phyloP scores from a whole-genome alignment of 2,329 filamentous ascomycete genomes.

The Penicillium nordicum region DNA sequence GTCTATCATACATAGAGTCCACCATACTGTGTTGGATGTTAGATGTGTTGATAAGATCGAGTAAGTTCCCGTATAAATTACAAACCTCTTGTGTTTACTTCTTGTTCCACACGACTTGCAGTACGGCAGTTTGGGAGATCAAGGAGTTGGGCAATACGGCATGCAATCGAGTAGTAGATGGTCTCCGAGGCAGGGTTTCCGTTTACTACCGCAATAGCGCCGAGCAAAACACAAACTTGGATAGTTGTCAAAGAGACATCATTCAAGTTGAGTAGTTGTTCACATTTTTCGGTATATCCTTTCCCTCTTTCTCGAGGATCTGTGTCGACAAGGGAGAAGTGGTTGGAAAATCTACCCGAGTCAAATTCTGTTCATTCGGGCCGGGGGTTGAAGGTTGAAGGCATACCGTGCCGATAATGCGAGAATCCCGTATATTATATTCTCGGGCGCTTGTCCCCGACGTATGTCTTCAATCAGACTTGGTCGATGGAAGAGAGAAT shows the following conservation, averaged over 20 bases:
- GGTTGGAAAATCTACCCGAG: slow-evolving; percentile 10
- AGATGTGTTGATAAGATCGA: not conserved
- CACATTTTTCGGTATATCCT: slow-evolving; percentile 14
- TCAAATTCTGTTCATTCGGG: slow-evolving; percentile 2
- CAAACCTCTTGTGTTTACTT: slow-evolving; percentile 31
- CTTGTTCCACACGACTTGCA: slow-evolving; percentile 30
- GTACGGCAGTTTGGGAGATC: slow-evolving; percentile 35
- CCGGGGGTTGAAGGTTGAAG: not conserved
- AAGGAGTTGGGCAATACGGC: slow-evolving; percentile 37
- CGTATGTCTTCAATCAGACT: slow-evolving; percentile 13
- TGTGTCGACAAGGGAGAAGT: slow-evolving; percentile 3
- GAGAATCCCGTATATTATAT: slow-evolving; percentile 17
- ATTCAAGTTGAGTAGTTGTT: slow-evolving; percentile 31
- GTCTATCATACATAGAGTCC: slow-evolving; percentile 44
- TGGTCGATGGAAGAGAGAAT: slow-evolving; percentile 16
- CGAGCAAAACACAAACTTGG: slow-evolving; percentile 43
- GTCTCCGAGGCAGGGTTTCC: slow-evolving; percentile 33
- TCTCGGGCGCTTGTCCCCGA: slow-evolving; percentile 6
- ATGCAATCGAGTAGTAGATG: slow-evolving; percentile 40
- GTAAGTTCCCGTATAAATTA: not conserved
- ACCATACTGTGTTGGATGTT: slow-evolving; percentile 31
- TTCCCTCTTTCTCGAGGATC: slow-evolving; percentile 17
- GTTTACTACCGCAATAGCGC: slow-evolving; percentile 37
- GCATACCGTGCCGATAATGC: slow-evolving; percentile 18
- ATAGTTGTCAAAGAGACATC: slow-evolving; percentile 38